Percentiles rank a stretch among this genome's conserved stretches.
These are phyloP conservation scores for Tetrapisispora nanseiensis DNA, from an alignment of 805 yeast genomes.

Conservation along the genomic window DNA sequence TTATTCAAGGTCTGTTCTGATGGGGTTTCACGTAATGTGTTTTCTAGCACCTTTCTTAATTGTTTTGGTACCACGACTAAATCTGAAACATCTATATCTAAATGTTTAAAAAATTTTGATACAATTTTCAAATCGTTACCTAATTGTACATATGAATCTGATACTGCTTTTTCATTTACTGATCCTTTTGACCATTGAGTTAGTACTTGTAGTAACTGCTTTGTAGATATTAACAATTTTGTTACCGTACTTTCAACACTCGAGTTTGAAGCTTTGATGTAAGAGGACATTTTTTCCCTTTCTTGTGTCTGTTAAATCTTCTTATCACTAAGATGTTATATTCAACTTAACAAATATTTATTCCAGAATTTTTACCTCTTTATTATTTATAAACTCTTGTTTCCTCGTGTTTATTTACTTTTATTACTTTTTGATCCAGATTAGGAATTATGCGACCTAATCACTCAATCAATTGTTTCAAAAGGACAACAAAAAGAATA, in stretches of 20 bases:
- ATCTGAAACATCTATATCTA: slow-evolving; percentile 74
- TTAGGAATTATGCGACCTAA: no score
- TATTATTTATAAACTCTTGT: no score
- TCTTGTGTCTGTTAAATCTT: no score
- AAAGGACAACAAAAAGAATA: no score
- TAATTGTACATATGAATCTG: slow-evolving; percentile 80
- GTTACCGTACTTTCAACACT: slow-evolving; percentile 75
- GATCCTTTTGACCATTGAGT: slow-evolving; percentile 82
- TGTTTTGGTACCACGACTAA: slow-evolving; percentile 85
- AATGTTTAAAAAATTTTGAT: slow-evolving; percentile 63
- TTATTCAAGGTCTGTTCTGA: slow-evolving; percentile 72
- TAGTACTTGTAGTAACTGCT: slow-evolving; percentile 73
- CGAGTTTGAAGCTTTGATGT: slow-evolving; percentile 3
- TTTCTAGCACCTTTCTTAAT: slow-evolving; percentile 69
- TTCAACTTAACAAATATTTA: no score
- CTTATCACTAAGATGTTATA: no score
- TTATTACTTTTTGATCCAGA: no score
- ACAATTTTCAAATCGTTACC: slow-evolving; percentile 91
- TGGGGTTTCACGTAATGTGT: slow-evolving; percentile 76
- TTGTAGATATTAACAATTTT: slow-evolving; percentile 74
- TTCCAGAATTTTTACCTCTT: no score
- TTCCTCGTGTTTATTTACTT: no score
- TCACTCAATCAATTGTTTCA: no score
- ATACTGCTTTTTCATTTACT: slow-evolving; percentile 76
- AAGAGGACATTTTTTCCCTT: neutral